Evolutionary conservation across 116 monocot genomes (phyloP).

Genomic region (Thalassia testudinum): DNA sequence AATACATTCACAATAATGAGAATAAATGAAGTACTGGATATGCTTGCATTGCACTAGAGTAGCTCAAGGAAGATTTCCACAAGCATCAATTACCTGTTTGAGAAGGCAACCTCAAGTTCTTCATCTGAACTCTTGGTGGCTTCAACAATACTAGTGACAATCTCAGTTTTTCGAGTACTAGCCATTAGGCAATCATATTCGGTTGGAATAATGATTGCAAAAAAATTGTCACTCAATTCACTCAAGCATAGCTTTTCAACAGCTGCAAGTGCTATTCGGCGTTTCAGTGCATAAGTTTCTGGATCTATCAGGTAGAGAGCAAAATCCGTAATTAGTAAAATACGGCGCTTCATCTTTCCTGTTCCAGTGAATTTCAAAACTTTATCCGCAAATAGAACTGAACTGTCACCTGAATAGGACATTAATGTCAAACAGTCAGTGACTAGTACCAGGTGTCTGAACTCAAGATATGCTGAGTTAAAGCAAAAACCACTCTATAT

Average conservation of each 20-base stretch:
- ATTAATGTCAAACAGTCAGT: neutral
- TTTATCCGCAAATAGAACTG: conserved; percentile 80
- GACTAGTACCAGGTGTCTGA: too few relatives aligned
- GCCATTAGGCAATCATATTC: conserved; percentile 94
- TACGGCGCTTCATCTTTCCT: conserved; percentile 79
- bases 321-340: conserved; percentile 76
- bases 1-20: neutral
- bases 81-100: conserved; percentile 52
- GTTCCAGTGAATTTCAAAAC: conserved; percentile 82
- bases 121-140: conserved; percentile 44
- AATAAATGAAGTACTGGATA: neutral
- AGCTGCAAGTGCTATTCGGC: conserved; percentile 71
- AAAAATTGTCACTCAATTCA: conserved; percentile 69
- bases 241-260: conserved; percentile 70
- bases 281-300: conserved; percentile 51
- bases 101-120: conserved; percentile 36
- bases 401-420: conserved; percentile 38
- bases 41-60: neutral
- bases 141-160: conserved; percentile 51
- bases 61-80: neutral
- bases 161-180: conserved; percentile 72
- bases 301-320: conserved; percentile 85
- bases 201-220: conserved; percentile 74
- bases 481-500: too few relatives aligned
- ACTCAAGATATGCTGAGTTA: too few relatives aligned